phyloP scores from a whole-genome alignment of 805 yeast species.

The Suhomyces canberraensis region DNA sequence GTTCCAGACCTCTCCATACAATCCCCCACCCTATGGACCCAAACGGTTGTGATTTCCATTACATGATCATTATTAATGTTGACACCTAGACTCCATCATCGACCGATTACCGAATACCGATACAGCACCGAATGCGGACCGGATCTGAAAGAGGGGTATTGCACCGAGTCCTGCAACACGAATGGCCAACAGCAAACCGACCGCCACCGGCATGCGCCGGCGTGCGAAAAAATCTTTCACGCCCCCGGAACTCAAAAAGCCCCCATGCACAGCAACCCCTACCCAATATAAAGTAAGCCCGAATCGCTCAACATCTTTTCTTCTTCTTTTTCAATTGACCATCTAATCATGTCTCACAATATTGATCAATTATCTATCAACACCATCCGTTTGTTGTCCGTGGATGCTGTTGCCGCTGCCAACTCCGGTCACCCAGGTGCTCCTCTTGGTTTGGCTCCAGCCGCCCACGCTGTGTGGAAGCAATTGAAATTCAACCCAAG shows the following conservation, averaged over 20 bases:
- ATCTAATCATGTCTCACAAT: conserved; percentile 20
- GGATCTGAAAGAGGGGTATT: no score
- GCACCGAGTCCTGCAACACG: no score
- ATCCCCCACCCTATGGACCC: no score
- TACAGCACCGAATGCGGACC: neutral
- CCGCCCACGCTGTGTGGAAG: conserved; percentile 84
- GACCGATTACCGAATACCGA: no score
- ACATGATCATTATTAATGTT: neutral
- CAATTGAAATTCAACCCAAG: conserved; percentile 84
- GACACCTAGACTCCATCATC: neutral
- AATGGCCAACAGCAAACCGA: no score
- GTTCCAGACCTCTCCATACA: no score
- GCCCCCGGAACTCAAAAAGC: conserved; percentile 2
- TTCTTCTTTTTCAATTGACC: neutral
- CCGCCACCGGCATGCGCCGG: neutral
- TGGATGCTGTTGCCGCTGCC: conserved; percentile 82
- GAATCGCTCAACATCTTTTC: neutral
- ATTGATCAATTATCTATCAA: conserved; percentile 72
- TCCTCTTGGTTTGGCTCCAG: conserved; percentile 96
- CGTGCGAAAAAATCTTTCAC: neutral
- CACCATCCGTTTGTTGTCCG: conserved; percentile 87
- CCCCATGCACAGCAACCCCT: conserved; percentile 1
- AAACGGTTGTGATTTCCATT: neutral
- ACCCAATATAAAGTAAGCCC: neutral
- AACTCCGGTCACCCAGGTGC: conserved; percentile 99